Conservation (phyloP, 2,329 filamentous ascomycete genomes). For the Stemphylium vesicarium region DNA sequence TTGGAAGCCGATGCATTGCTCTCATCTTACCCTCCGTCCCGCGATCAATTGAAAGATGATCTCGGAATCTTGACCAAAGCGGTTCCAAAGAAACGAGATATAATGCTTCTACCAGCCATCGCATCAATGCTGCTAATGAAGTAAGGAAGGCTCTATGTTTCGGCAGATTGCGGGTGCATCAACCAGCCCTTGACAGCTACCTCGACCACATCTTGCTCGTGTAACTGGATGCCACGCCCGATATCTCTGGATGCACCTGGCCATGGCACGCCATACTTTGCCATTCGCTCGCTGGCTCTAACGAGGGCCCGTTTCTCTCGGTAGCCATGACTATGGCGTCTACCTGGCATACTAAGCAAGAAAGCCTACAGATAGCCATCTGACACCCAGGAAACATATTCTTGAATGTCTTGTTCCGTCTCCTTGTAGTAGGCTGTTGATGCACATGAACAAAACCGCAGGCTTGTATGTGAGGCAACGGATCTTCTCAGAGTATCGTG, state of each 20-base stretch:
- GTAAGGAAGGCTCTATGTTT: conserved; percentile 46
- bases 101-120: conserved; percentile 39
- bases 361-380: conserved; percentile 54
- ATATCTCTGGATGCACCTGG: no score
- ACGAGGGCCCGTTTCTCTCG: conserved; percentile 50
- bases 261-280: conserved; percentile 45
- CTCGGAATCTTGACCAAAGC: conserved; percentile 32
- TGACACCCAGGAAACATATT: conserved; percentile 57
- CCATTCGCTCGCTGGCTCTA: conserved; percentile 49
- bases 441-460: conserved; percentile 52
- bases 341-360: conserved; percentile 57
- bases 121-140: conserved; percentile 44
- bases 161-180: no score
- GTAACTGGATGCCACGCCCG: no score
- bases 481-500: conserved; percentile 61
- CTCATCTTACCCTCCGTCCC: neutral
- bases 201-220: no score
- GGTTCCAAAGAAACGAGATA: conserved; percentile 35
- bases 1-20: neutral
- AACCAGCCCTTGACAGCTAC: no score
- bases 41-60: conserved; percentile 1
- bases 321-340: conserved; percentile 48
- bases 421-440: conserved; percentile 55
- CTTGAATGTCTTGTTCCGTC: conserved; percentile 55
- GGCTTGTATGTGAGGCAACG: conserved; percentile 51